Base-by-base conservation (phyloP, 257 asterid genomes). In the Nicotiana noctiflora region DNA sequence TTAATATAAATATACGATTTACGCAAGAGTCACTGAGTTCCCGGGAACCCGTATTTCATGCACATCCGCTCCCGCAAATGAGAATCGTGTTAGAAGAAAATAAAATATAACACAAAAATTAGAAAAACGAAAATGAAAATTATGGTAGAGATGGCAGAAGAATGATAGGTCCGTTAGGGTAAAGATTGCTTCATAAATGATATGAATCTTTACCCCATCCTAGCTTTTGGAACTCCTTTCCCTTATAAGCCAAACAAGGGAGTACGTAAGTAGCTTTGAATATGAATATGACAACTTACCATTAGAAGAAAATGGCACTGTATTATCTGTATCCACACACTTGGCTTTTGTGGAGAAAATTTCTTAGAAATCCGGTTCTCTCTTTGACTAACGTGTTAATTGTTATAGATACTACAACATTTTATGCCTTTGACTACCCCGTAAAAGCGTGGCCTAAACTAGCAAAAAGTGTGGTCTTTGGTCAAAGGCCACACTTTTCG, bases 181-280 rank as follows among this genome's bases (percentile, higher is more conserved):
- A 72, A 82, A 82, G 63, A 75, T 80, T 82, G 84, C 80, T 83
- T 79, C 81, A 75, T 66, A 82, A 85, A 80, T 61, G 52, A 85
- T 82, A 57, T 62, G 23, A 70, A 72, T 46, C 60, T 81, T 78
- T 70, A 52, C 51, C 77, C 76, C 44, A 56, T 75, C 82, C 70
- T 79, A 56, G 27, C 59, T 40, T 82, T 57, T n/a, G 79, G 79
- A 82, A 80, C 18, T 82, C 66, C 51, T 31, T 65, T 21, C 68
- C 82, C 59, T 44, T 64, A 32, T 34, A 77, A 40, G 78, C 53
- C 66, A 55, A 80, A 76, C 85, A 85, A 66, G 6, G 75, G 70
- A 61, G 51, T 52, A 75, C 81, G 84, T 80, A 76, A 67, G 65
- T 46, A 59, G 49, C 49, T 8, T 40, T 80, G 75, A 79, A 76